These are phyloP conservation scores for Aspergillus glaucus DNA, from an alignment of 2,329 filamentous ascomycete species.

Conservation along the genomic window DNA sequence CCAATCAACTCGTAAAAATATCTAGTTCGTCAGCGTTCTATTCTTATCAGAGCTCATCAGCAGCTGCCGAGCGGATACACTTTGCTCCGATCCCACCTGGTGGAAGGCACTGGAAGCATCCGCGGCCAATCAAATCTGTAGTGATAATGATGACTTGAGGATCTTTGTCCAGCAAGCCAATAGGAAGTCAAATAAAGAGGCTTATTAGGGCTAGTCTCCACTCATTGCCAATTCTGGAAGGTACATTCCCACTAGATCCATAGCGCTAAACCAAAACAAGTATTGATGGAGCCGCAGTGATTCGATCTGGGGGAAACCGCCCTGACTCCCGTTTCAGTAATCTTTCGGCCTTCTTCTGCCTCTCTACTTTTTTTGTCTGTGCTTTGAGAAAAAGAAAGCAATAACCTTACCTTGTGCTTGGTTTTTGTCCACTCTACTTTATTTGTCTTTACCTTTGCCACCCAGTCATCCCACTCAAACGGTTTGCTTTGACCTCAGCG, in stretches of 20 bases:
- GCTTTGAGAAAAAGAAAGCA: too few relatives aligned
- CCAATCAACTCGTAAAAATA: background rate
- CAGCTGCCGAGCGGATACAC: background rate
- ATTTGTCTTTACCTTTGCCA: too few relatives aligned
- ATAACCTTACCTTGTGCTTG: too few relatives aligned
- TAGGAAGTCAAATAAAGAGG: constrained; percentile 14
- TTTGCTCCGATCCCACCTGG: background rate
- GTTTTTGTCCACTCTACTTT: too few relatives aligned
- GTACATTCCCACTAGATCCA: constrained; percentile 14
- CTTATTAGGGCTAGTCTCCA: constrained; percentile 19
- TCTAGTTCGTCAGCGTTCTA: background rate
- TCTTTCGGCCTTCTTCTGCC: too few relatives aligned
- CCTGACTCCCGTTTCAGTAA: background rate
- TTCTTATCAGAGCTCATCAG: background rate
- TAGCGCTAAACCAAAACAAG: constrained; percentile 20
- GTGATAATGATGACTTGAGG: constrained; percentile 15
- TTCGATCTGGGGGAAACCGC: constrained; percentile 23
- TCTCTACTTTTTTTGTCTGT: too few relatives aligned
- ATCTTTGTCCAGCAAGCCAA: constrained; percentile 12
- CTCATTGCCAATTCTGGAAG: constrained; percentile 14
- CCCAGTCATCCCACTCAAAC: too few relatives aligned
- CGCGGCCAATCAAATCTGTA: constrained; percentile 9
- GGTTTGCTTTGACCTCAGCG: background rate
- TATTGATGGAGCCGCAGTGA: constrained; percentile 20
- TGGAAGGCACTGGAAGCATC: background rate